Evolutionary conservation across 2,329 filamentous ascomycete genomes (phyloP).

Genomic region (Fusarium sp.): DNA sequence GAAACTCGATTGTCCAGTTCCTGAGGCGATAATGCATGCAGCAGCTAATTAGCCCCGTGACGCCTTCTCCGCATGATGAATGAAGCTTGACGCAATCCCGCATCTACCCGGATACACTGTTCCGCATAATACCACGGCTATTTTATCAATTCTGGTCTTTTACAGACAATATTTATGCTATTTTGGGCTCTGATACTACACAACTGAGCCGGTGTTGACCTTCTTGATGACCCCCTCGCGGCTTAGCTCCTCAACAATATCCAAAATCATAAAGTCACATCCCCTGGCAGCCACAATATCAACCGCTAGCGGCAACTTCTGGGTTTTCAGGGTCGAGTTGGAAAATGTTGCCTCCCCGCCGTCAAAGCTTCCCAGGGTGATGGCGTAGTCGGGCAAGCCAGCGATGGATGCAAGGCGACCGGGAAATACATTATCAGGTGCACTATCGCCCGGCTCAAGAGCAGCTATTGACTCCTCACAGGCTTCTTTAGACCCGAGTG

Average conservation of each 20-base stretch:
- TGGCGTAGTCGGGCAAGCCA: slow-evolving; percentile 26
- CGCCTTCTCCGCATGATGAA: slow-evolving; percentile 6
- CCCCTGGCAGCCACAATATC: slow-evolving; percentile 20
- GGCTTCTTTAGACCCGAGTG: slow-evolving; percentile 6
- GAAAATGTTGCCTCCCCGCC: slow-evolving; percentile 3
- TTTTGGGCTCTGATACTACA: neutral
- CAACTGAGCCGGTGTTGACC: slow-evolving; percentile 10
- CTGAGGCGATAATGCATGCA: neutral
- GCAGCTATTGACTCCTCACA: neutral
- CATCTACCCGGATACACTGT: neutral
- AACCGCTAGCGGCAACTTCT: slow-evolving; percentile 1
- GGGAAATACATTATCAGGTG: neutral
- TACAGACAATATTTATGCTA: too few relatives aligned
- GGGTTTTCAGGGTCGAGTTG: slow-evolving; percentile 7
- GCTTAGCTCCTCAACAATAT: slow-evolving; percentile 23
- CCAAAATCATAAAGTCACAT: slow-evolving; percentile 28
- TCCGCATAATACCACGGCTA: too few relatives aligned
- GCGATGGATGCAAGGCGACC: slow-evolving; percentile 23
- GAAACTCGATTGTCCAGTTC: slow-evolving; percentile 10
- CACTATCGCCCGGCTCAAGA: neutral
- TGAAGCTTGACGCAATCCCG: neutral
- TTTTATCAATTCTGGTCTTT: too few relatives aligned
- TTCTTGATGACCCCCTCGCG: slow-evolving; percentile 10
- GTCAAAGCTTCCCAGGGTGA: slow-evolving; percentile 26
- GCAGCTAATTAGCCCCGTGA: neutral